phyloP scores from a whole-genome alignment of 1,284 basidiomycete species.

The Sphaerobolus stellatus region DNA sequence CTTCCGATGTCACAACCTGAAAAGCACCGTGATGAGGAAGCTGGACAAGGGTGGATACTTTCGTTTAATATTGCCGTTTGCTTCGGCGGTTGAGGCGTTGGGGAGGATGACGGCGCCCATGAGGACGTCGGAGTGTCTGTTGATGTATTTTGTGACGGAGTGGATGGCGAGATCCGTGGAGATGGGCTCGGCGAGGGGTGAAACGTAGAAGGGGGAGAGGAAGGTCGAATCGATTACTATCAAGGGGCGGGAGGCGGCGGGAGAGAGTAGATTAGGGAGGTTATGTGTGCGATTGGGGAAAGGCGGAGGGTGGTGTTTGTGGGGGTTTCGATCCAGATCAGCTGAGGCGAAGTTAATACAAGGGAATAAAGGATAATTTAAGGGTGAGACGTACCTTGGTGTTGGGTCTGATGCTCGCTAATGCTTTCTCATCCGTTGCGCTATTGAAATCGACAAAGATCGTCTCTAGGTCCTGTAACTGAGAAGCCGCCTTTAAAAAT shows the following conservation, averaged over 20 bases:
- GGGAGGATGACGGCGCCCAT: conserved; percentile 81
- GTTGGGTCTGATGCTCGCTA: conserved; percentile 66
- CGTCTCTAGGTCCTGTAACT: conserved; percentile 71
- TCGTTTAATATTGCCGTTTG: too few relatives aligned
- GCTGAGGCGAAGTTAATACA: conserved; percentile 39
- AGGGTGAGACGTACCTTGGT: conserved; percentile 65
- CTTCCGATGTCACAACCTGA: too few relatives aligned
- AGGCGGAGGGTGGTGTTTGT: conserved; percentile 94
- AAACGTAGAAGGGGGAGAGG: conserved; percentile 89
- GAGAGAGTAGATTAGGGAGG: conserved; percentile 45
- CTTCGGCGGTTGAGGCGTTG: too few relatives aligned
- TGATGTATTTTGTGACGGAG: conserved; percentile 88
- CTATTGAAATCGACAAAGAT: conserved; percentile 86
- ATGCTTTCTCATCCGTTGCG: conserved; percentile 62
- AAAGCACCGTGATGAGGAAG: too few relatives aligned
- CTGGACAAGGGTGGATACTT: too few relatives aligned
- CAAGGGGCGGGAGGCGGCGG: conserved; percentile 45
- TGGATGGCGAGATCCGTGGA: conserved; percentile 85
- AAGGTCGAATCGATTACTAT: conserved; percentile 94
- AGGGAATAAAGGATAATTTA: background rate
- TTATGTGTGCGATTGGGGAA: conserved; percentile 72
- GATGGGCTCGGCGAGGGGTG: conserved; percentile 67
- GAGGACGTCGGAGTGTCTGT: conserved; percentile 91
- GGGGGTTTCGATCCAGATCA: conserved; percentile 96
- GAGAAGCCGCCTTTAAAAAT: conserved; percentile 78